Evolutionary conservation across 164 flowering plant species (phyloP).

Genomic region (Vitis rupestris): DNA sequence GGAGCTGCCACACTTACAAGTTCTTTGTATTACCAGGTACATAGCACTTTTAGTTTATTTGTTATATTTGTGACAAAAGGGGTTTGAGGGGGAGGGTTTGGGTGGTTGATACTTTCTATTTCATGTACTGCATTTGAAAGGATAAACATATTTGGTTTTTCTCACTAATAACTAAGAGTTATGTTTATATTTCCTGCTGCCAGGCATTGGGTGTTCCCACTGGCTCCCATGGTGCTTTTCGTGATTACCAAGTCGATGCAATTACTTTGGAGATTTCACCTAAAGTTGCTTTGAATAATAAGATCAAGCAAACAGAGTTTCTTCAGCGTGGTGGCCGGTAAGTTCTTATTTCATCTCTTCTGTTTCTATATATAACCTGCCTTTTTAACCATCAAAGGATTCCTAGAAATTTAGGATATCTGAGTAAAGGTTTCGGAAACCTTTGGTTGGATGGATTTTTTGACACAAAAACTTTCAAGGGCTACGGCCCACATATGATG

Average conservation of each 20-base stretch:
- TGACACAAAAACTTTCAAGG: too few relatives aligned
- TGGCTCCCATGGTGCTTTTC: conserved; percentile 86
- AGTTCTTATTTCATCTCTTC: conserved; percentile 14
- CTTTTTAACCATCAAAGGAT: neutral
- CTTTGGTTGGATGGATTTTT: too few relatives aligned
- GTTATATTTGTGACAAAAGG: neutral
- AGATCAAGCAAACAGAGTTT: conserved; percentile 45
- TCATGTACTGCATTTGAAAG: neutral
- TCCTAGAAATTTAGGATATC: neutral
- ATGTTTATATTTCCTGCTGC: conserved; percentile 4
- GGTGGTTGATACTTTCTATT: neutral
- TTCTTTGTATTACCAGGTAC: conserved; percentile 82
- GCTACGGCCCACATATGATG: too few relatives aligned
- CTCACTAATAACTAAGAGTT: neutral
- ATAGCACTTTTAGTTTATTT: neutral
- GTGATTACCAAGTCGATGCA: conserved; percentile 91
- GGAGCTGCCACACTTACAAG: conserved; percentile 83
- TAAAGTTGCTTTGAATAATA: conserved; percentile 36
- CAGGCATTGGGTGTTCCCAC: conserved; percentile 94
- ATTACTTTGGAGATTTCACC: conserved; percentile 76
- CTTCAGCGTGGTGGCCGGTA: conserved; percentile 72
- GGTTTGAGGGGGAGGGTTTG: neutral
- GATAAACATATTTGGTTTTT: neutral
- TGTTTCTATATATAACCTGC: neutral
- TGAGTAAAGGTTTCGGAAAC: too few relatives aligned